Evolutionary conservation across 257 asterid genomes (phyloP), one percentile per base, ranked within the genome.

Genomic region (Forsythia suspensa): DNA sequence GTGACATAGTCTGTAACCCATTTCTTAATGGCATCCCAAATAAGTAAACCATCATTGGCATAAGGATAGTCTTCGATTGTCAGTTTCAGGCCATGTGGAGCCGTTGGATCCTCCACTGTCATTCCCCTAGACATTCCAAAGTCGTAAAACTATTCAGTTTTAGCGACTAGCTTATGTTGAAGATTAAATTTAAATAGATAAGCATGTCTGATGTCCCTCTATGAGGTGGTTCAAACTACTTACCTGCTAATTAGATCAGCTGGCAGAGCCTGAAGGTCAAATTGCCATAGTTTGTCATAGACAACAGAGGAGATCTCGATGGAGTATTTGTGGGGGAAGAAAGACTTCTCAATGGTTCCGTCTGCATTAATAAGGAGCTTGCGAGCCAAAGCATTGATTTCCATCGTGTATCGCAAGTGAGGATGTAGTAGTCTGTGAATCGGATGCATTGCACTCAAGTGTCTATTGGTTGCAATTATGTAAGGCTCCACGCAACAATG

Each of bases 351-450:
- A 15, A 94, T 90, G 76, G 90, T 79, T 15, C 98, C 97, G 34
- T 43, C n/a, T 0, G 83, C 88, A 63, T 89, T 94, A 11, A 94
- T 84, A 46, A 94, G 93, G 3, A 76, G 78, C 44, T 18, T 69
- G 8, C 98, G 96, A 13, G 94, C 98, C 82, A 90, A 71, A 1
- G 92, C 92, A 36, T 94, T 94, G 46, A 94, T 94, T 85, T 91
- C 94, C 97, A 94, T 91, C n/a, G 98, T 94, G 89, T 91, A 91
- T 3, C 97, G 86, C 3, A 94, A 79, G 73, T 92, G 97, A 70
- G 98, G 98, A 42, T 82, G 90, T 70, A 94, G 61, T 37, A 92
- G 83, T 76, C 91, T 84, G 48, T 87, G 80, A 13, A 94, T 91
- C 0, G 98, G 98, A 75, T 94, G 98, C 94, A 92, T 82, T 41